Evolutionary conservation across 2,329 filamentous ascomycete genomes (phyloP).

Genomic region (Calonectria crousiana): DNA sequence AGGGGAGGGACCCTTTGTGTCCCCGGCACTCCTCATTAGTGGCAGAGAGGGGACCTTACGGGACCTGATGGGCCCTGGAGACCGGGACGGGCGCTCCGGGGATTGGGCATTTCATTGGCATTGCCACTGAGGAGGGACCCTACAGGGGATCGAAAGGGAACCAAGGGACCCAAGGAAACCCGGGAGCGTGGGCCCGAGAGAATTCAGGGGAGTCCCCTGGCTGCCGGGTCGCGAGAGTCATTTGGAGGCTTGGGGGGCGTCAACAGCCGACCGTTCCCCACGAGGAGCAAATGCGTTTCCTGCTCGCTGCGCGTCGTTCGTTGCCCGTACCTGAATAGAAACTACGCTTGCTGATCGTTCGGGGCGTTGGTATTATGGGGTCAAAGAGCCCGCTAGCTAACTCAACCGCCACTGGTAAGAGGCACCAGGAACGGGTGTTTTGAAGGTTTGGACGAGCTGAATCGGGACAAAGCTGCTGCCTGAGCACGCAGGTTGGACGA

Average conservation of each 20-base stretch:
- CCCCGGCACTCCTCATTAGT: background rate
- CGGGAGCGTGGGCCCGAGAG: background rate
- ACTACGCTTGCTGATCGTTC: background rate
- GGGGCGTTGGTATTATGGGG: background rate
- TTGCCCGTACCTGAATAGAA: background rate
- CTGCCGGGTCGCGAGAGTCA: background rate
- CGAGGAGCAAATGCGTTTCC: background rate
- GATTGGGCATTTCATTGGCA: background rate
- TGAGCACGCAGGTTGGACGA: background rate
- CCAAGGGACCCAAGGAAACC: background rate
- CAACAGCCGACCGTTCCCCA: slow-evolving; percentile 5
- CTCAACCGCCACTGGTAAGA: slow-evolving; percentile 8
- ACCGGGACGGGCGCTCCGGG: background rate
- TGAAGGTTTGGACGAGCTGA: background rate
- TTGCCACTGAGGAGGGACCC: background rate
- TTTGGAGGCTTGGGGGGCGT: background rate
- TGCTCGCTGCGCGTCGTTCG: background rate
- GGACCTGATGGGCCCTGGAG: background rate
- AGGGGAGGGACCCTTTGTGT: background rate
- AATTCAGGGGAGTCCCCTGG: background rate
- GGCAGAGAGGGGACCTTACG: background rate
- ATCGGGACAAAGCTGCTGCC: background rate
- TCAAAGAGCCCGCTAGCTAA: slow-evolving; percentile 9
- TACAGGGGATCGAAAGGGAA: background rate
- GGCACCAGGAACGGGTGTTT: slow-evolving; percentile 4